Evolutionary conservation across 768 basidiomycete genomes (phyloP).

Genomic region (Auriscalpium microsporum): DNA sequence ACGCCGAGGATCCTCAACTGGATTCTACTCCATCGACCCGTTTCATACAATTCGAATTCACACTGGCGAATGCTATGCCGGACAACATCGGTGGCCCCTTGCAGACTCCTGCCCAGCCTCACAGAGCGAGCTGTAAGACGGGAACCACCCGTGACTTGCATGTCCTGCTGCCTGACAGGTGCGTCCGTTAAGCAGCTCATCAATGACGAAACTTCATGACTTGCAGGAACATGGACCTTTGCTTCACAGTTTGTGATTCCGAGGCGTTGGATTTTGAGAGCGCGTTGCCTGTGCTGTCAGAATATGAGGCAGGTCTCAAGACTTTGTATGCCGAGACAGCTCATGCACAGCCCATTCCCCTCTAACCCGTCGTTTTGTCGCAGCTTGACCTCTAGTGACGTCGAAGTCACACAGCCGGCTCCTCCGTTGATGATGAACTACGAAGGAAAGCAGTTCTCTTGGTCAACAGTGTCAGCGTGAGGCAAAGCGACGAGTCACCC

Average conservation of each 20-base stretch:
- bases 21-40: background rate
- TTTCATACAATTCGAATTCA: slow-evolving; percentile 10
- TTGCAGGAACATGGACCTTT: slow-evolving; percentile 37
- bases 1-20: background rate
- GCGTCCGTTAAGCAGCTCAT: background rate
- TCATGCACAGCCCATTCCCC: background rate
- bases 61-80: background rate
- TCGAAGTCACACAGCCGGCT: slow-evolving; percentile 31
- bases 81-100: too few species aligned
- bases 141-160: slow-evolving; percentile 1
- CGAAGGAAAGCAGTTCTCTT: slow-evolving; percentile 37
- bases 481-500: slow-evolving; percentile 30
- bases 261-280: background rate
- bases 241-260: slow-evolving; percentile 34
- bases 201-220: background rate
- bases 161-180: slow-evolving; percentile 12
- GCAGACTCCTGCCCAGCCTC: background rate
- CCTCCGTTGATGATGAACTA: slow-evolving; percentile 36
- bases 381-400: slow-evolving; percentile 28
- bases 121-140: background rate
- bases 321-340: slow-evolving; percentile 31
- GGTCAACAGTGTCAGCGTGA: slow-evolving; percentile 37
- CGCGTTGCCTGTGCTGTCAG: slow-evolving; percentile 33
- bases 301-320: slow-evolving; percentile 33
- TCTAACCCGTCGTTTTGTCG: slow-evolving; percentile 5